These are phyloP conservation scores for Colletotrichum camelliae DNA, from an alignment of 2,329 filamentous ascomycete genomes.

Conservation along the genomic window DNA sequence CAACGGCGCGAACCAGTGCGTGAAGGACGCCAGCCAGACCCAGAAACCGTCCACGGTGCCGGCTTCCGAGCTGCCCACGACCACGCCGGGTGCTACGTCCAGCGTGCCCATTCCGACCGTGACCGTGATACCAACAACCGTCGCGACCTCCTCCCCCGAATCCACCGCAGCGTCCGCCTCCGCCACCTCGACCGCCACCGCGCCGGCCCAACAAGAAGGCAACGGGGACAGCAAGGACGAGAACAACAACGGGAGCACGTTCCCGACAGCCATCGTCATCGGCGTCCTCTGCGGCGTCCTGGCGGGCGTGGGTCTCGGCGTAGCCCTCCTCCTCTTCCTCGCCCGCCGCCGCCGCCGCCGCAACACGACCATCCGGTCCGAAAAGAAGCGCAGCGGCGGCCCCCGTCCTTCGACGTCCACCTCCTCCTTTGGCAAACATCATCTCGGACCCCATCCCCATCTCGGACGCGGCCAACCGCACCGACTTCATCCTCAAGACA, in stretches of 20 bases:
- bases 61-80: conserved; percentile 23
- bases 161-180: conserved; percentile 18
- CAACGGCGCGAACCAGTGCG: conserved; percentile 52
- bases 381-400: conserved; percentile 24
- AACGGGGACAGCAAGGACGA: conserved; percentile 4
- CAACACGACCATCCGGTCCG: conserved; percentile 17
- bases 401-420: conserved; percentile 32
- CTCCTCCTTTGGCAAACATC: conserved; percentile 53
- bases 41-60: conserved; percentile 29
- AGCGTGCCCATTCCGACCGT: conserved; percentile 26
- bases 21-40: conserved; percentile 56
- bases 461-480: conserved; percentile 46
- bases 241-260: conserved; percentile 13
- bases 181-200: conserved; percentile 18
- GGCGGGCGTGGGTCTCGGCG: conserved; percentile 43
- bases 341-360: conserved; percentile 37
- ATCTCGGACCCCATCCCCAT: conserved; percentile 63
- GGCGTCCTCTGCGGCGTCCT: conserved; percentile 54
- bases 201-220: conserved; percentile 18
- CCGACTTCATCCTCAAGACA: conserved; percentile 57
- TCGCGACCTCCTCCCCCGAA: conserved; percentile 25
- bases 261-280: conserved; percentile 47
- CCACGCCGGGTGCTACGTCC: conserved; percentile 22
- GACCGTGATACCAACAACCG: conserved; percentile 21
- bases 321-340: conserved; percentile 45